Evolutionary conservation across 23 red algal species (phyloP).

Genomic region (Cyanidium caldarium): DNA sequence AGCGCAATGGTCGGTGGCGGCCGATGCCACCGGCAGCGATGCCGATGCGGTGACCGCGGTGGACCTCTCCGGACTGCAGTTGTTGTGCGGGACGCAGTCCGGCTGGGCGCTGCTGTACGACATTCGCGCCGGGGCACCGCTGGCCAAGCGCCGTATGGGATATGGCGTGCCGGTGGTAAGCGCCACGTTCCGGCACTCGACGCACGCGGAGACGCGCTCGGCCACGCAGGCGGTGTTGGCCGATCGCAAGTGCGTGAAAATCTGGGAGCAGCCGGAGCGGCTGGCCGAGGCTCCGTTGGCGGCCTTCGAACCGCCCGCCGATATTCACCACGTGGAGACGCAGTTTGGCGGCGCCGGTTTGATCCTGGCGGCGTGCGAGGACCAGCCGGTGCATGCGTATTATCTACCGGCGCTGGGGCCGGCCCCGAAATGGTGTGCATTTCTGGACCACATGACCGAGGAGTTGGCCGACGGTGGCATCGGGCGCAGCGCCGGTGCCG

Average conservation of each 20-base stretch:
- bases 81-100: slow-evolving; percentile 23
- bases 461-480: slow-evolving; percentile 34
- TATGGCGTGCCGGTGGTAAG: slow-evolving; percentile 36
- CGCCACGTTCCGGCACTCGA: slow-evolving; percentile 30
- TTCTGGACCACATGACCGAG: slow-evolving; percentile 85
- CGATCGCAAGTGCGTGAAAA: slow-evolving; percentile 70
- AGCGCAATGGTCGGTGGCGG: neutral
- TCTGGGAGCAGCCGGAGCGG: slow-evolving; percentile 31
- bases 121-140: slow-evolving; percentile 29
- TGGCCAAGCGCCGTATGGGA: slow-evolving; percentile 15
- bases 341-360: slow-evolving; percentile 46
- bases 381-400: slow-evolving; percentile 46
- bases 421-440: slow-evolving; percentile 86
- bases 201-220: neutral
- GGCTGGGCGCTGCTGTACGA: slow-evolving; percentile 70
- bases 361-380: slow-evolving; percentile 47
- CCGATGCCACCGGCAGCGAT: neutral
- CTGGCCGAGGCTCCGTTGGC: slow-evolving; percentile 21
- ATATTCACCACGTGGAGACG: slow-evolving; percentile 51
- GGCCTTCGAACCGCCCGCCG: slow-evolving; percentile 51
- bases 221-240: slow-evolving; percentile 29
- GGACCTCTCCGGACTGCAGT: neutral
- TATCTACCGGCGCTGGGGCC: slow-evolving; percentile 73
- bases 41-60: slow-evolving; percentile 33
- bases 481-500: neutral